Evolutionary conservation across 306 rosid species (phyloP), one percentile per base, ranked within the genome.

Genomic region (Prunus kanzakura): DNA sequence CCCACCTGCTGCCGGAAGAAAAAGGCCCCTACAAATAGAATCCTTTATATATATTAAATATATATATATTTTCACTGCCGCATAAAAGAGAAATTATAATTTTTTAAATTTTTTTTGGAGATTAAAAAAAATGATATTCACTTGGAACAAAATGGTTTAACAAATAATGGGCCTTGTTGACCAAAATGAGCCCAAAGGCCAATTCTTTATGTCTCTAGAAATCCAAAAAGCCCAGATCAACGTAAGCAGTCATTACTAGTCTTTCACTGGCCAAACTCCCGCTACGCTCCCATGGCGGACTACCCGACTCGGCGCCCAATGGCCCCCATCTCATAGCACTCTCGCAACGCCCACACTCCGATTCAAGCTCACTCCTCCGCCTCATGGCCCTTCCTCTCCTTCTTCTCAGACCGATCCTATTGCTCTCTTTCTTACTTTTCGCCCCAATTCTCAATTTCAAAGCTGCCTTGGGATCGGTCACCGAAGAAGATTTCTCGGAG

Each of bases 401-500:
- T 71, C 41, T 58, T 30, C 71, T 46, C 12, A 76, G 72, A 62
- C 7, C 57, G 50, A 46, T 56, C 61, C 41, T 77, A 43, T 14
- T 51, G 3, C 64, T 85, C 58, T 77, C 35, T 64, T 77, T 88
- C 38, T 6, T 83, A 72, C 75, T 86, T 13, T 63, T 65, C 3
- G 74, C 64, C 46, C 51, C 80, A 29, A 23, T 89, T 35, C 47
- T 77, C 16, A 69, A 14, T 71, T 72, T 60, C 73, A 16, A 54
- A 45, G 63, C 75, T 19, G 76, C 78, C 54, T 20, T 15, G 38
- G 76, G 88, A 85, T 84, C 88, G 18, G 71, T 30, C 52, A 63
- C 76, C 13, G 81, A 14, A 63, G 96, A 92, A 87, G 96, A 89
- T 46, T 95, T 95, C 87, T 84, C 85, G 2, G 99, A 95, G 78